Conservation (phyloP, 2,329 filamentous ascomycete species). For the Diplodia seriata region DNA sequence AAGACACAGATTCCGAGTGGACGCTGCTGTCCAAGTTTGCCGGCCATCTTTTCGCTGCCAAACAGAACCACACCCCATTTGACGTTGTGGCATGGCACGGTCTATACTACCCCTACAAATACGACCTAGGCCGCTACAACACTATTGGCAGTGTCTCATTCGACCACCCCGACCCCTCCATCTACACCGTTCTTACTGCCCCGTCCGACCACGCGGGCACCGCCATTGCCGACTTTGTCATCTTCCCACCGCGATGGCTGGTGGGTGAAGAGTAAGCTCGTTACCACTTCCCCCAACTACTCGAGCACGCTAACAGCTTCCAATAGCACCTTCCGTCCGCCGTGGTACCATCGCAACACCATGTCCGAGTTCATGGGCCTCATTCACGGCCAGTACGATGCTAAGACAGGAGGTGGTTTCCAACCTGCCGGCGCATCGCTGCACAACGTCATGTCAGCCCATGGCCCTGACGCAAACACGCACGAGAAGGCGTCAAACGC, state of each 20-base stretch:
- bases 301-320: neutral
- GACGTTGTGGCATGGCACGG: constrained; percentile 77
- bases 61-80: constrained; percentile 71
- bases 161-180: constrained; percentile 71
- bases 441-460: constrained; percentile 78
- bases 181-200: constrained; percentile 71
- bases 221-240: constrained; percentile 72
- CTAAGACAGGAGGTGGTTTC: constrained; percentile 64
- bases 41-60: constrained; percentile 65
- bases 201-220: constrained; percentile 63
- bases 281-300: constrained; percentile 1
- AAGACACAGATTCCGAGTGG: constrained; percentile 63
- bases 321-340: constrained; percentile 67
- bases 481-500: constrained; percentile 65
- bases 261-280: constrained; percentile 63
- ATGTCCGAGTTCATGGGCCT: constrained; percentile 75
- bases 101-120: constrained; percentile 69
- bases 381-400: constrained; percentile 68
- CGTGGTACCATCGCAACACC: constrained; percentile 74
- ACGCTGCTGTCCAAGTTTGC: constrained; percentile 67
- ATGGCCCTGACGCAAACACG: constrained; percentile 67
- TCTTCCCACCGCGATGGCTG: constrained; percentile 75
- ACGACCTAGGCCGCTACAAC: constrained; percentile 65
- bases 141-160: constrained; percentile 63
- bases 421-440: constrained; percentile 68